Evolutionary conservation across 768 basidiomycete species (phyloP).

Genomic region (Kwoniella dendrophila): DNA sequence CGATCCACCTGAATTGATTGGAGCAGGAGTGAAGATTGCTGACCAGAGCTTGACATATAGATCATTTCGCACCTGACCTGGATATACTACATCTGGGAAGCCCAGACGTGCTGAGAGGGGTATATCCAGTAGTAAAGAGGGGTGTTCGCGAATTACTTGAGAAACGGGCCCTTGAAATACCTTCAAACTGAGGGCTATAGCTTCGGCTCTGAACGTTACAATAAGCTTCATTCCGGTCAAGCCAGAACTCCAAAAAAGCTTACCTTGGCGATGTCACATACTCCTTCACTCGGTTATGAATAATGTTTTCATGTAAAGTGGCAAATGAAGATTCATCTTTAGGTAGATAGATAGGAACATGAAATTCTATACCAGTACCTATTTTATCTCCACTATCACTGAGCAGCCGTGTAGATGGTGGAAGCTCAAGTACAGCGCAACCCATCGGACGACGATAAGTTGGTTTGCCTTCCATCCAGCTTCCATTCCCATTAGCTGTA

Average conservation of each 20-base stretch:
- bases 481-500: slow-evolving; percentile 17
- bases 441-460: slow-evolving; percentile 84
- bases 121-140: slow-evolving; percentile 75
- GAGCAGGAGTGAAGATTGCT: slow-evolving; percentile 73
- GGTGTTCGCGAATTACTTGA: slow-evolving; percentile 78
- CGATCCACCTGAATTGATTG: slow-evolving; percentile 29
- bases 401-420: slow-evolving; percentile 70
- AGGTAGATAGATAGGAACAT: slow-evolving; percentile 85
- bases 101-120: slow-evolving; percentile 84
- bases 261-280: slow-evolving; percentile 81
- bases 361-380: slow-evolving; percentile 67
- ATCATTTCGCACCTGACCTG: slow-evolving; percentile 88
- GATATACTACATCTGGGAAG: slow-evolving; percentile 95
- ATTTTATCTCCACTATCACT: slow-evolving; percentile 68
- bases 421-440: slow-evolving; percentile 88
- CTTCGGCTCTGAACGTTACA: slow-evolving; percentile 68
- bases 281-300: slow-evolving; percentile 73
- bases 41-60: slow-evolving; percentile 95
- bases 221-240: slow-evolving; percentile 12
- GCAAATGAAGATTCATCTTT: slow-evolving; percentile 82
- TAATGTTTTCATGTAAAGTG: slow-evolving; percentile 93
- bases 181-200: slow-evolving; percentile 79
- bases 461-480: slow-evolving; percentile 28
- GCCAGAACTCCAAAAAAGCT: slow-evolving; percentile 33
- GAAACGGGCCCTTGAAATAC: slow-evolving; percentile 79